These are phyloP conservation scores for Colletotrichum liaoningense DNA, from an alignment of 2,329 filamentous ascomycete species.

Conservation along the genomic window DNA sequence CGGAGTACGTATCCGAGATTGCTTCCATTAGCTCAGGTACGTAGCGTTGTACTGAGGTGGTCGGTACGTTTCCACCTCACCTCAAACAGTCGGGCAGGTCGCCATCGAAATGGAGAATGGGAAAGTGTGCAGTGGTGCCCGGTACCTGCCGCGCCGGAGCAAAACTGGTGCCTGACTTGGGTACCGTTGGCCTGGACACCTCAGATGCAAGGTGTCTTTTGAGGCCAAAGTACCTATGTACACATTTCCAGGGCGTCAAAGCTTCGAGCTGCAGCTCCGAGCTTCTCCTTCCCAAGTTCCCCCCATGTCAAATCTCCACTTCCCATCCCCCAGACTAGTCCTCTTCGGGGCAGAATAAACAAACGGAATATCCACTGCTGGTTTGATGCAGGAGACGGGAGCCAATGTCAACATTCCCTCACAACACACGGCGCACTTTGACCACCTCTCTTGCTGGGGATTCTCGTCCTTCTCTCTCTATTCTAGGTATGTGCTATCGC, in stretches of 20 bases:
- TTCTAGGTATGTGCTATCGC: no score
- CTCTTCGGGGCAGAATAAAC: constrained; percentile 33
- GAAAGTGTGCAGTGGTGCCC: neutral
- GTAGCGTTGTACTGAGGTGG: neutral
- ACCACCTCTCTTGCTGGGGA: constrained; percentile 6
- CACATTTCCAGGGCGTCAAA: constrained; percentile 6
- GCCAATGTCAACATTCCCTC: constrained; percentile 34
- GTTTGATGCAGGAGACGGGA: constrained; percentile 6
- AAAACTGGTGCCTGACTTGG: constrained; percentile 13
- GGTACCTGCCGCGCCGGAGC: constrained; percentile 12
- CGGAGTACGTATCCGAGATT: neutral
- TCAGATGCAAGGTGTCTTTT: constrained; percentile 33
- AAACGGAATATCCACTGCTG: constrained; percentile 28
- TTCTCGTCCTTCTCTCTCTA: no score
- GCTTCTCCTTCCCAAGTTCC: neutral
- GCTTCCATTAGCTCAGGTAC: neutral
- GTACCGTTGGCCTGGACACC: constrained; percentile 11
- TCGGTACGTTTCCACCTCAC: no score
- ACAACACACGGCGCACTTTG: constrained; percentile 11
- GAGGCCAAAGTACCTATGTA: no score
- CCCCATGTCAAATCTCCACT: constrained; percentile 2
- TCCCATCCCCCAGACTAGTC: constrained; percentile 15
- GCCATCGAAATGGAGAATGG: neutral
- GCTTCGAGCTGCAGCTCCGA: constrained; percentile 21
- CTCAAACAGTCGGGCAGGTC: neutral